Percentiles rank a stretch among this genome's conserved stretches.
These are phyloP conservation scores for Botryosphaeria dothidea DNA, from an alignment of 2,329 filamentous ascomycete genomes.

Conservation along the genomic window DNA sequence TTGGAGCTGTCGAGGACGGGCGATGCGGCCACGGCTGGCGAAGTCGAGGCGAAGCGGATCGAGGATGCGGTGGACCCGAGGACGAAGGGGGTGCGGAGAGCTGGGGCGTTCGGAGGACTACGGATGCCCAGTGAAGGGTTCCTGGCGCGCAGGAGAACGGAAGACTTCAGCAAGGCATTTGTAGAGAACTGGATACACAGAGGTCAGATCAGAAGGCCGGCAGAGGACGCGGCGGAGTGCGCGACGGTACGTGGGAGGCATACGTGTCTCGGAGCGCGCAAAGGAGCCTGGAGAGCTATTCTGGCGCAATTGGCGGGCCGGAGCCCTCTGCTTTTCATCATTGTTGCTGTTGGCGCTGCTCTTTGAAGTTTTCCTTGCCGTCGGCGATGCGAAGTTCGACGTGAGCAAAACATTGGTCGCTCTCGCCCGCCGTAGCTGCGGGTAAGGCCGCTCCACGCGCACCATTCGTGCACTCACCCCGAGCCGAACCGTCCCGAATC, in stretches of 20 bases:
- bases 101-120: background rate
- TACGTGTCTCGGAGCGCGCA: slow-evolving; percentile 16
- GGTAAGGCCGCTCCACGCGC: background rate
- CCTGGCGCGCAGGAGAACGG: background rate
- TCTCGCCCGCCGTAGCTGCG: slow-evolving; percentile 16
- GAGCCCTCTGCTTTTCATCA: slow-evolving; percentile 52
- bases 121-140: slow-evolving; percentile 6
- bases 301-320: slow-evolving; percentile 31
- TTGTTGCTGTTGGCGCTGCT: slow-evolving; percentile 34
- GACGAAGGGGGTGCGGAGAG: background rate
- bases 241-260: background rate
- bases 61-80: slow-evolving; percentile 6
- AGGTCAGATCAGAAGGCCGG: background rate
- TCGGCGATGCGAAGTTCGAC: slow-evolving; percentile 12
- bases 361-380: background rate
- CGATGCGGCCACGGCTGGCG: slow-evolving; percentile 19
- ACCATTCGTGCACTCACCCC: background rate
- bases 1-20: slow-evolving; percentile 21
- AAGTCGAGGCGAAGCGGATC: slow-evolving; percentile 15
- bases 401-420: slow-evolving; percentile 11
- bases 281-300: background rate
- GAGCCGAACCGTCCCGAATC: too few relatives aligned
- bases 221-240: background rate
- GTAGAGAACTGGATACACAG: slow-evolving; percentile 14
- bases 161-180: background rate